Evolutionary conservation across 768 basidiomycete genomes (phyloP).

Genomic region (Leccinum uliginosum): DNA sequence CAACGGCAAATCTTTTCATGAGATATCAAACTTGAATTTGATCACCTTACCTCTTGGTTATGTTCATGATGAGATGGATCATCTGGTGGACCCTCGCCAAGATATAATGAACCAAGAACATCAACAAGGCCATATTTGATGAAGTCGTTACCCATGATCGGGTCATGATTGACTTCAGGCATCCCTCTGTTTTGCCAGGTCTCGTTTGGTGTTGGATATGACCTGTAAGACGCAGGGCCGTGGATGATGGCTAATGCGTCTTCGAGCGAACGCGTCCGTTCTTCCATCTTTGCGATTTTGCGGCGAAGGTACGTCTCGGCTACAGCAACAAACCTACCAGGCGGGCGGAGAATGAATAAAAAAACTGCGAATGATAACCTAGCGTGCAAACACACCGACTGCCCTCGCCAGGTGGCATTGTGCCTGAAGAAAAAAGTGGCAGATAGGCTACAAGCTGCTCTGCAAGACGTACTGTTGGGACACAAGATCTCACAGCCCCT

Average conservation of each 20-base stretch:
- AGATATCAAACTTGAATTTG: not conserved
- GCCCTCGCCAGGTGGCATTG: conserved; percentile 52
- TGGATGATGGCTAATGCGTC: conserved; percentile 50
- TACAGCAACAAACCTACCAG: conserved; percentile 44
- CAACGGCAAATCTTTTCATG: not conserved
- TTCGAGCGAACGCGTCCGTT: conserved; percentile 50
- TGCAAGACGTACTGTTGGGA: conserved; percentile 41
- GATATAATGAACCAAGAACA: conserved; percentile 41
- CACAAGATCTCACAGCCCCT: conserved; percentile 45
- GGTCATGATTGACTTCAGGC: conserved; percentile 7
- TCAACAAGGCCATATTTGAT: conserved; percentile 28
- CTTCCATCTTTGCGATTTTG: conserved; percentile 43
- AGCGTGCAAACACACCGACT: conserved; percentile 39
- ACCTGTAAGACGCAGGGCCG: conserved; percentile 32
- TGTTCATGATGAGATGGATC: conserved; percentile 38
- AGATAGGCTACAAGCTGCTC: not conserved
- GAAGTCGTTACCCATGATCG: conserved; percentile 5
- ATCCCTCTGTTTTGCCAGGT: conserved; percentile 22
- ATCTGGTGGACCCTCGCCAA: conserved; percentile 31
- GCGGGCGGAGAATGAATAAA: not conserved
- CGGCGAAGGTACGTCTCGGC: conserved; percentile 51
- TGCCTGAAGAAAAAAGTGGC: conserved; percentile 29
- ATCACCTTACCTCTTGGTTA: conserved; percentile 42
- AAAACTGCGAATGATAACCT: not conserved
- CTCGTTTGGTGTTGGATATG: conserved; percentile 41